Conservation (phyloP, 2,329 filamentous ascomycete species). For the Beauveria australis region DNA sequence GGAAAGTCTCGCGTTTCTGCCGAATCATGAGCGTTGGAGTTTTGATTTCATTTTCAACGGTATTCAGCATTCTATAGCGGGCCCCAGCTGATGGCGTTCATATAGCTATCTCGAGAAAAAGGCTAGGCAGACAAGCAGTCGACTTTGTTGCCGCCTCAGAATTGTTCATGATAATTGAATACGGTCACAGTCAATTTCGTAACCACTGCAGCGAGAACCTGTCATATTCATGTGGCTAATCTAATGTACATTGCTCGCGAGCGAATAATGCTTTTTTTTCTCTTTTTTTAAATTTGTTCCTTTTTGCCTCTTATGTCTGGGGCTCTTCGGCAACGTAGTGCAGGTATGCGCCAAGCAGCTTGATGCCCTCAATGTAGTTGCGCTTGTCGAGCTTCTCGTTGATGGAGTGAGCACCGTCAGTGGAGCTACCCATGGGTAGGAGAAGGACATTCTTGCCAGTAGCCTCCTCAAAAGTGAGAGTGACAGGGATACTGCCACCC, state of each 20-base stretch:
- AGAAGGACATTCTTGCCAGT: constrained; percentile 96
- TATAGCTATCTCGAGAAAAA: neutral
- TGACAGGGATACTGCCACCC: constrained; percentile 95
- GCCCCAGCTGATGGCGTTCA: neutral
- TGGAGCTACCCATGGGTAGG: constrained; percentile 94
- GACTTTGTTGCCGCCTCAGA: neutral
- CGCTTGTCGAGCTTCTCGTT: constrained; percentile 96
- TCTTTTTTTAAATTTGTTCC: neutral
- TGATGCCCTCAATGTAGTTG: constrained; percentile 98
- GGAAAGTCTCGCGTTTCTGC: neutral
- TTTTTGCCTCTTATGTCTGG: constrained; percentile 25
- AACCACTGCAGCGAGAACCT: neutral
- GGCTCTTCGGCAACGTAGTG: constrained; percentile 94
- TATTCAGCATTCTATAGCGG: neutral
- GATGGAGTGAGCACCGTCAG: constrained; percentile 92
- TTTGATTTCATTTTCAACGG: neutral
- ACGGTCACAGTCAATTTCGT: neutral
- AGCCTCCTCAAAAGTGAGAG: constrained; percentile 92
- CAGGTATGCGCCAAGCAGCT: constrained; percentile 87
- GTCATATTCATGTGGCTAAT: constrained; percentile 2
- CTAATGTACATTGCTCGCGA: constrained; percentile 9
- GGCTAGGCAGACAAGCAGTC: neutral
- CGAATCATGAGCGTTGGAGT: neutral
- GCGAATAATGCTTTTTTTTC: neutral
- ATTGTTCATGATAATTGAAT: neutral